Conservation (phyloP, 2,329 filamentous ascomycete species). For the Botrytis fragariae region DNA sequence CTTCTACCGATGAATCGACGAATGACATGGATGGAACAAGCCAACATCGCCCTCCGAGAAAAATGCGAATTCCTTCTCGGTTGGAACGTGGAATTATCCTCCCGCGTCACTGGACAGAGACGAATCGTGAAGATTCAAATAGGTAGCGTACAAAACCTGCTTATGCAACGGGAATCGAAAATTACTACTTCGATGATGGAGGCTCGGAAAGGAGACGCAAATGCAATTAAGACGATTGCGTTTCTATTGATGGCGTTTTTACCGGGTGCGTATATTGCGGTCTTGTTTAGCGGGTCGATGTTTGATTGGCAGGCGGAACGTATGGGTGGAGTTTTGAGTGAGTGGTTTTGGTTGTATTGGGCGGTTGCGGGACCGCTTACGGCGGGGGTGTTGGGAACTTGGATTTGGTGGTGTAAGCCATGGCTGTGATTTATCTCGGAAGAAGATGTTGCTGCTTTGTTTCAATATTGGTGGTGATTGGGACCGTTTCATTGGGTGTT, state of each 20-base stretch:
- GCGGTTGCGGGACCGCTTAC: conserved; percentile 7
- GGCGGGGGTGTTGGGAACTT: background rate
- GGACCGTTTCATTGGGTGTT: background rate
- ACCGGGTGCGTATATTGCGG: background rate
- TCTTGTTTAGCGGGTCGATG: conserved; percentile 10
- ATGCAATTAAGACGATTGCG: conserved; percentile 1
- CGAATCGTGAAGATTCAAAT: background rate
- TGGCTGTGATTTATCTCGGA: background rate
- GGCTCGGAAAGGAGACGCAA: background rate
- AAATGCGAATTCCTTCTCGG: conserved; percentile 7
- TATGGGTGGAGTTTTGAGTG: background rate
- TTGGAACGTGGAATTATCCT: conserved; percentile 6
- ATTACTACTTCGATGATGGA: background rate
- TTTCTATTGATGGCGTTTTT: background rate
- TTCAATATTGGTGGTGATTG: background rate
- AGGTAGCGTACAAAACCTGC: background rate
- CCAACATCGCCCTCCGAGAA: conserved; percentile 1
- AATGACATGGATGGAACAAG: conserved; percentile 3
- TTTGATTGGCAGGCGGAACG: conserved; percentile 8
- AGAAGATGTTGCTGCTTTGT: background rate
- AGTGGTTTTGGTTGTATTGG: conserved; percentile 19
- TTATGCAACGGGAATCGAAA: conserved; percentile 5
- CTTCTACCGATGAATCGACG: background rate
- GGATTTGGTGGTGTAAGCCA: conserved; percentile 1
- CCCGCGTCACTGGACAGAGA: background rate